Percentiles rank a stretch among this genome's conserved stretches.
Evolutionary conservation across 768 basidiomycete species (phyloP).

Genomic region (Mycena indigotica): DNA sequence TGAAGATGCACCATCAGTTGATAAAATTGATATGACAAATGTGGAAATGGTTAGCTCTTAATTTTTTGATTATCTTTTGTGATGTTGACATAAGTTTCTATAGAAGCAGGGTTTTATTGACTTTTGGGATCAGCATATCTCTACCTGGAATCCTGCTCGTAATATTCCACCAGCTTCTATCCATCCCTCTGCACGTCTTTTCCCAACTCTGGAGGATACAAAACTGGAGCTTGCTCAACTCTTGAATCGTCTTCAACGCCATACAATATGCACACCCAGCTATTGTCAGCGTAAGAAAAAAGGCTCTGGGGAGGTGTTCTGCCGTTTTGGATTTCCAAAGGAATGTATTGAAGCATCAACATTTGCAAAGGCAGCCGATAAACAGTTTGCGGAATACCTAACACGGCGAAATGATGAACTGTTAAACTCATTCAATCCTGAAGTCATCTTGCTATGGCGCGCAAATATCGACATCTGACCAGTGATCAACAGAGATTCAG

Average conservation of each 20-base stretch:
- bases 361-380: not conserved
- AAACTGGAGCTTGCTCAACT: conserved; percentile 29
- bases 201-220: conserved; percentile 21
- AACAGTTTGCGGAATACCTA: conserved; percentile 6
- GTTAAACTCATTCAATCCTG: conserved; percentile 25
- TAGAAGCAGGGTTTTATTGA: conserved; percentile 9
- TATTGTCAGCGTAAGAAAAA: conserved; percentile 29
- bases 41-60: conserved; percentile 1
- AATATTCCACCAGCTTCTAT: conserved; percentile 16
- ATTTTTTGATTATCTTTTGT: not conserved
- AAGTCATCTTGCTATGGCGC: conserved; percentile 25
- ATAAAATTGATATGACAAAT: conserved; percentile 9
- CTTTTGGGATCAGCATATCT: conserved; percentile 23
- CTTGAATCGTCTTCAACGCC: conserved; percentile 26
- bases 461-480: conserved; percentile 30
- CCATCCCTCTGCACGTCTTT: conserved; percentile 22
- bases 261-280: conserved; percentile 28
- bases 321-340: conserved; percentile 26
- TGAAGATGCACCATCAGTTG: conserved; percentile 25
- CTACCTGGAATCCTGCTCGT: conserved; percentile 20
- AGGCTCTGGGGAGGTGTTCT: conserved; percentile 18
- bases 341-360: conserved; percentile 4
- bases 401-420: conserved; percentile 25
- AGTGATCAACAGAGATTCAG: conserved; percentile 25
- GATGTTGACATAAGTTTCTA: not conserved